These are phyloP conservation scores for Cubamyces lactineus DNA, from an alignment of 768 basidiomycete species.

Conservation along the genomic window DNA sequence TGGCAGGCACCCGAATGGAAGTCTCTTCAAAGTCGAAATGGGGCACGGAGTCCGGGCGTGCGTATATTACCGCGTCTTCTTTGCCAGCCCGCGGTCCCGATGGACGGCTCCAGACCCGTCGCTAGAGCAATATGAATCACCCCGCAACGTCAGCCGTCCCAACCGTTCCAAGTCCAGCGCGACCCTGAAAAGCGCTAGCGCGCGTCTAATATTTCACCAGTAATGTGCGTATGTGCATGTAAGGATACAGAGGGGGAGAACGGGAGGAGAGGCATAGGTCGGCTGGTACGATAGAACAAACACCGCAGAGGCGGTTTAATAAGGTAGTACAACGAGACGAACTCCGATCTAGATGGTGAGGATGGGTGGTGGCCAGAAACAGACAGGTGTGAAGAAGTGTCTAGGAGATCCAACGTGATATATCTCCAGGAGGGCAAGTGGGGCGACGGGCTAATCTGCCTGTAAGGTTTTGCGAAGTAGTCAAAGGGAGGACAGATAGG, in stretches of 20 bases:
- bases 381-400: too few relatives aligned
- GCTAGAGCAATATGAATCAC: too few relatives aligned
- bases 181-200: background rate
- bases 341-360: background rate
- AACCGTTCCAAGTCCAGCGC: background rate
- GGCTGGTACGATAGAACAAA: constrained; percentile 12
- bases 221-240: constrained; percentile 1
- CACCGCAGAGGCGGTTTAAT: constrained; percentile 12
- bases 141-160: too few relatives aligned
- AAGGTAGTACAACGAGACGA: constrained; percentile 11
- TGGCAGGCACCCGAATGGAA: background rate
- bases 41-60: too few relatives aligned
- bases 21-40: background rate
- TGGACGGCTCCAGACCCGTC: background rate
- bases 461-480: too few relatives aligned
- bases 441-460: too few relatives aligned
- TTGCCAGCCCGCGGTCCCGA: background rate
- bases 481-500: too few relatives aligned
- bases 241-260: background rate
- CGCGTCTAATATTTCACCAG: background rate
- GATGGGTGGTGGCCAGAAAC: background rate
- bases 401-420: background rate
- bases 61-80: background rate
- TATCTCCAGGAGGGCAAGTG: too few relatives aligned
- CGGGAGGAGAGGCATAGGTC: constrained; percentile 1